A percentile compares a stretch with the other conserved stretches of the same genome.
Evolutionary conservation across 768 basidiomycete species (phyloP).

Genomic region (Leccinum boreale): DNA sequence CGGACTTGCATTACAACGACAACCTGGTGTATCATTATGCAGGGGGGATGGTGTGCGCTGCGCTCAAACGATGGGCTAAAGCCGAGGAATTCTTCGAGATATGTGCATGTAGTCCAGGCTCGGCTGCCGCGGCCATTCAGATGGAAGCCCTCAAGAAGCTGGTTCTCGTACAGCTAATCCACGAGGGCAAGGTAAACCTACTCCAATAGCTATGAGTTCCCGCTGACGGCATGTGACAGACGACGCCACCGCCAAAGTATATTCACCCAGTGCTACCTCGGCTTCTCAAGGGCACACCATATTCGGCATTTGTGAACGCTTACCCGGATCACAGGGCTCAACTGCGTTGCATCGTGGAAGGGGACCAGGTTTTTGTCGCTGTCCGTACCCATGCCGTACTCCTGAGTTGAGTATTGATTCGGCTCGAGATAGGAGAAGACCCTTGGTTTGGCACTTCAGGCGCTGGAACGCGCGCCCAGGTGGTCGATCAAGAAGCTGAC

Average conservation of each 20-base stretch:
- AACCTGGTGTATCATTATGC: conserved; percentile 83
- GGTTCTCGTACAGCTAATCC: conserved; percentile 72
- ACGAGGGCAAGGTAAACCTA: conserved; percentile 60
- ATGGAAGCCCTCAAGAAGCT: conserved; percentile 87
- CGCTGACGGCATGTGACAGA: conserved; percentile 12
- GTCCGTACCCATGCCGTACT: conserved; percentile 35
- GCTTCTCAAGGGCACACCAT: conserved; percentile 65
- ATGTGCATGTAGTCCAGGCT: conserved; percentile 61
- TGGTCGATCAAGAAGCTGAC: conserved; percentile 82
- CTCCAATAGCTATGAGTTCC: too few species aligned
- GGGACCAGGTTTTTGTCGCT: conserved; percentile 51
- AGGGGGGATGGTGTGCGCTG: conserved; percentile 65
- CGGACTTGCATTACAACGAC: conserved; percentile 73
- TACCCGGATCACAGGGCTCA: conserved; percentile 57
- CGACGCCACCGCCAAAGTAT: conserved; percentile 67
- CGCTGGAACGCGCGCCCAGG: conserved; percentile 64
- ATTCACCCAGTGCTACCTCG: conserved; percentile 55
- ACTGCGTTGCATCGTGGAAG: conserved; percentile 47
- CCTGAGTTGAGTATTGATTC: conserved; percentile 5
- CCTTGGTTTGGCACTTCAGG: conserved; percentile 64
- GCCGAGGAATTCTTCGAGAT: conserved; percentile 82
- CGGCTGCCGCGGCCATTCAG: conserved; percentile 63
- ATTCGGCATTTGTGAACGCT: conserved; percentile 56
- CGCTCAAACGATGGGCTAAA: conserved; percentile 61
- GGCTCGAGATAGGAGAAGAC: conserved; percentile 57